Percentiles rank a stretch among this genome's conserved stretches.
Evolutionary conservation across 2,329 filamentous ascomycete genomes (phyloP).

Genomic region (Hypoxylon sp.): DNA sequence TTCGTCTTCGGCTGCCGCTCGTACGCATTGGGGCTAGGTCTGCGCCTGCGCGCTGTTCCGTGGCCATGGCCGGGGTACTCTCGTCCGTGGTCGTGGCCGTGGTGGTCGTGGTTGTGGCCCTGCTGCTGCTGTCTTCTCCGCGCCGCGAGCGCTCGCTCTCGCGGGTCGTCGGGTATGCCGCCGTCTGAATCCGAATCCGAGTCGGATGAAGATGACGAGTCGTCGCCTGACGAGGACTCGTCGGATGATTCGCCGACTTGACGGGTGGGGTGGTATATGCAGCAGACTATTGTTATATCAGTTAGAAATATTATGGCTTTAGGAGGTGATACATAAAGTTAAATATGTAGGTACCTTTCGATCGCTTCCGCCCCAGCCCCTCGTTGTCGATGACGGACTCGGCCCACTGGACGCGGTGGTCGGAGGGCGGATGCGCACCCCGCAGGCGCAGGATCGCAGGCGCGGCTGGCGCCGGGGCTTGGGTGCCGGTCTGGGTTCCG

Average conservation of each 20-base stretch:
- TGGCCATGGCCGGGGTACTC: constrained; percentile 47
- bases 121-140: constrained; percentile 50
- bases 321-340: too few species aligned
- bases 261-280: constrained; percentile 93
- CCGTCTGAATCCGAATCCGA: constrained; percentile 59
- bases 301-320: constrained; percentile 26
- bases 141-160: constrained; percentile 51
- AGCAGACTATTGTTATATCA: constrained; percentile 79
- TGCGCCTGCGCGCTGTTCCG: constrained; percentile 55
- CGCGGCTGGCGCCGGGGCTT: constrained; percentile 35
- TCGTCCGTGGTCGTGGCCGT: constrained; percentile 47
- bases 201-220: constrained; percentile 68
- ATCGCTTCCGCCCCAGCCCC: constrained; percentile 91
- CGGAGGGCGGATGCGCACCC: constrained; percentile 62
- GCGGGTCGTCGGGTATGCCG: constrained; percentile 49
- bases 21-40: constrained; percentile 84
- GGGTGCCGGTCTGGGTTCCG: constrained; percentile 49
- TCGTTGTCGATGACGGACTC: constrained; percentile 96
- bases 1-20: constrained; percentile 79
- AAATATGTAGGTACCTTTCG: too few species aligned
- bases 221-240: constrained; percentile 65
- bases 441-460: constrained; percentile 67
- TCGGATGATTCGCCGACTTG: constrained; percentile 82
- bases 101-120: constrained; percentile 52
- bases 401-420: constrained; percentile 87